phyloP scores from a whole-genome alignment of 208 protist genomes.

The Porcisia hertigi region DNA sequence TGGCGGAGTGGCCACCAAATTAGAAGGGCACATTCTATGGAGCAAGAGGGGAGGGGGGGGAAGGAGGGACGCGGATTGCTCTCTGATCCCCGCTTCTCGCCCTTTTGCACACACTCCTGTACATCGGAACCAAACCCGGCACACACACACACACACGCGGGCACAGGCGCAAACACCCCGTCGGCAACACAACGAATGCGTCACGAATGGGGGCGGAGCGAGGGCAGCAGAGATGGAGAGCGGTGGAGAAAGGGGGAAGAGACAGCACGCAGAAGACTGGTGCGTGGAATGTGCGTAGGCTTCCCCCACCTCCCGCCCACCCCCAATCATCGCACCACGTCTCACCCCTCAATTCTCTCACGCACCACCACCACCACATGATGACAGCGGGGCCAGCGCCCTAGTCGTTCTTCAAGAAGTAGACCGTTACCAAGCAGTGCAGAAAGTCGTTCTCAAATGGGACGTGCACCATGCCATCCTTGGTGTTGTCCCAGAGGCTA shows the following conservation, averaged over 20 bases:
- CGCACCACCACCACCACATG: not conserved
- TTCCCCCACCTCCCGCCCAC: no score
- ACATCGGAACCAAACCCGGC: not conserved
- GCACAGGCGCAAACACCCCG: not conserved
- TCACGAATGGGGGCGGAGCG: not conserved
- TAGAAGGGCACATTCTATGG: not conserved
- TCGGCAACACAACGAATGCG: no score
- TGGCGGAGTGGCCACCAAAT: not conserved
- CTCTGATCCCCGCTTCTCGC: not conserved
- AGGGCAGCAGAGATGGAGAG: not conserved
- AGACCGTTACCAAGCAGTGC: slow-evolving; percentile 86
- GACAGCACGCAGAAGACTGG: no score
- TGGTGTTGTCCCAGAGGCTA: slow-evolving; percentile 93
- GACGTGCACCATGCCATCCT: slow-evolving; percentile 90
- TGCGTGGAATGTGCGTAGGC: no score
- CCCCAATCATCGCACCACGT: no score
- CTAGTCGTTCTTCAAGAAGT: slow-evolving; percentile 89
- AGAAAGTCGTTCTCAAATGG: slow-evolving; percentile 86
- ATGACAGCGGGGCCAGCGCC: not conserved
- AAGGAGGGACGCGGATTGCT: not conserved
- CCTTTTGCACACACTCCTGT: not conserved
- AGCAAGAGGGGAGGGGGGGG: not conserved
- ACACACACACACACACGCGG: not conserved
- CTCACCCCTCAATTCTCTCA: not conserved
- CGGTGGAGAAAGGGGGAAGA: not conserved